Base-by-base conservation (phyloP, 139 green algal genomes). In the Klebsormidium nitens region DNA sequence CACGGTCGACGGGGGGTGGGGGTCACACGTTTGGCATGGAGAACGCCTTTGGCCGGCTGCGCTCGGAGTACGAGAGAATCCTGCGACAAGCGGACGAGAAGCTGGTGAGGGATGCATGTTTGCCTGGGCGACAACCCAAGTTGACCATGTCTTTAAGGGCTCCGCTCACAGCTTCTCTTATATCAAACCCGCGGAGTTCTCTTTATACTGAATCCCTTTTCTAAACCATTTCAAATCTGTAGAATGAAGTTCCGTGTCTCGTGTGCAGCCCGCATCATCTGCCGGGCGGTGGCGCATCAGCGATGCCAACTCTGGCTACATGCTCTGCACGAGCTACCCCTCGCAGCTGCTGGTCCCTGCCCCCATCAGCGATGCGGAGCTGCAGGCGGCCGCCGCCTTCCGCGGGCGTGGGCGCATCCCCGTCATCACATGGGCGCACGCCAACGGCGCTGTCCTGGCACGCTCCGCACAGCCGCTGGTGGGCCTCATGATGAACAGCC, bases 401-500 rank as follows among this genome's bases (percentile, higher is more conserved):
- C 56, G 66, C n/a, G 66, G 50, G 23, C 28, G 66, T 19, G 66
- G 66, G 39, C 49, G 66, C 32, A 36, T 74, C 2, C 66, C 66
- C 14, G 66, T 66, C 42, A 42, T 74, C 28, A 57, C 50, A 28
- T 74, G 66, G 66, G 50, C 48, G 49, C 66, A 74, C 40, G 50
- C 8, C 26, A 74, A 50, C 37, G 66, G 66, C 32, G 66, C 66
- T 55, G 50, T 66, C 17, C 66, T 74, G 17, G 35, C 29, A 11
- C 32, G 66, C 2, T 69, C 66, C 31, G 66, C 52, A 49, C 66
- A 74, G 56, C 66, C 66, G 1, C 66, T 74, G 1, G 49, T 70
- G 19, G 66, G 66, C 11, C 67, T 74, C 49, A 44, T 74, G 14
- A 50, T 37, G 19, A 74, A 55, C 26, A 68, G 29, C 28, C 8